A percentile compares a stretch with the other conserved stretches of the same genome.
These are phyloP conservation scores for Erodium trifolium DNA, from an alignment of 441 rosid genomes.

Conservation along the genomic window DNA sequence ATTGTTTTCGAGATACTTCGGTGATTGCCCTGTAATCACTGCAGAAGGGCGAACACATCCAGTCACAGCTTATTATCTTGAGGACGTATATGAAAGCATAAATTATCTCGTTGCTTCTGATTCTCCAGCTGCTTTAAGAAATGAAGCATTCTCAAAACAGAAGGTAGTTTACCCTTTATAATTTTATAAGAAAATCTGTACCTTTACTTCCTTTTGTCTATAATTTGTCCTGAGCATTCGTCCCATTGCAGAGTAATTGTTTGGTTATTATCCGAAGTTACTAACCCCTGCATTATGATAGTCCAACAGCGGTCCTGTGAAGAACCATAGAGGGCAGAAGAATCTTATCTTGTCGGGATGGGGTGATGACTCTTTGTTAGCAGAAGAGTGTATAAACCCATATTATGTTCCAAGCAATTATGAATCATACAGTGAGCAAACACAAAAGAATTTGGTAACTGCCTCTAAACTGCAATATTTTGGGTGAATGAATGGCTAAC, in stretches of 20 bases:
- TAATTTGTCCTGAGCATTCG: not conserved
- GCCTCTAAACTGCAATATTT: slow-evolving; percentile 17
- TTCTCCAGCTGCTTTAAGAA: slow-evolving; percentile 69
- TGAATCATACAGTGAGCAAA: slow-evolving; percentile 58
- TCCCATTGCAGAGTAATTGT: slow-evolving; percentile 10
- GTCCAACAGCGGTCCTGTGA: slow-evolving; percentile 61
- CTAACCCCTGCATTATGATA: slow-evolving; percentile 15
- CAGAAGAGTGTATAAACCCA: slow-evolving; percentile 63
- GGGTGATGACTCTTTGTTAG: slow-evolving; percentile 79
- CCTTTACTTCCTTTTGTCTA: not conserved
- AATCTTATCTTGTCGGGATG: slow-evolving; percentile 87
- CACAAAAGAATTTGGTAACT: slow-evolving; percentile 67
- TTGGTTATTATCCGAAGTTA: slow-evolving; percentile 1
- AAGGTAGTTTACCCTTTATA: slow-evolving; percentile 38
- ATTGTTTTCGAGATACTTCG: slow-evolving; percentile 77
- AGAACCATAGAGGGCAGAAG: slow-evolving; percentile 78
- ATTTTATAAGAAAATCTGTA: not conserved
- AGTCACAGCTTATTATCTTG: slow-evolving; percentile 69
- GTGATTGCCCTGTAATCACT: slow-evolving; percentile 76
- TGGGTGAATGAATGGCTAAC: not conserved
- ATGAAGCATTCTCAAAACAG: slow-evolving; percentile 38
- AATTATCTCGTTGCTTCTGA: slow-evolving; percentile 68
- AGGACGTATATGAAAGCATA: slow-evolving; percentile 73
- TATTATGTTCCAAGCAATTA: slow-evolving; percentile 50
- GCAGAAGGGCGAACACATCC: slow-evolving; percentile 89